Evolutionary conservation across 23 red algal genomes (phyloP), one percentile per base, ranked within the genome.

Genomic region (Gracilaria vermiculophylla): DNA sequence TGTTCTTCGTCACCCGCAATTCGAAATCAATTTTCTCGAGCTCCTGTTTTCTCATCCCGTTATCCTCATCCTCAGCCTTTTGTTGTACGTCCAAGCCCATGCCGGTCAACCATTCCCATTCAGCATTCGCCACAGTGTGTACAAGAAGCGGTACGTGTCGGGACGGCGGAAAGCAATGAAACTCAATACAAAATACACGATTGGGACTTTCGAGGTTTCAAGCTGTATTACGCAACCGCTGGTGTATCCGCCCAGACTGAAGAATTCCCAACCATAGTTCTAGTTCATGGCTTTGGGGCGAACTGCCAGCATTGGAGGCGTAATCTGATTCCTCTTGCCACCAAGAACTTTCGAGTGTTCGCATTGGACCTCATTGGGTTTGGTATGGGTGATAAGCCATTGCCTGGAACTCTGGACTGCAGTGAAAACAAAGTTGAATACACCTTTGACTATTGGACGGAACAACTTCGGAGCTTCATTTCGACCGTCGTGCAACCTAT

Each of bases 201-300:
- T 14, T 91, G 87, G 87, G 13, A 39, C 20, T 91, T 91, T 43
- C 54, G 64, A 14, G 54, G 53, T 60, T 91, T 91, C 60, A 52
- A 25, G 11, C 36, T 80, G 12, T 15, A 60, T 0, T 91, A 91
- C 43, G 87, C 87, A 25, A 39, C 35, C n/a, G 53, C 87, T 44
- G 58, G 44, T 58, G 53, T 40, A 17, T 48, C 49, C 0, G 10
- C 50, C 19, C 5, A 53, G 54, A 48, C 42, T 9, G 27, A 61
- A 15, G 32, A 54, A 33, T 47, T 27, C 2, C 87, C 94, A 20
- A 53, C 91, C 20, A 27, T 94, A 14, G 43, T 99, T 66, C 92
- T 94, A 37, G 89, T 99, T 6, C 97, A 99, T 70, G 97, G 97
- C 54, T 99, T 99, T 76, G 97, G 97, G 17, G 97, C 97, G 3